A percentile compares a stretch with the other conserved stretches of the same genome.
phyloP scores from a whole-genome alignment of 495 filamentous ascomycete genomes.

The Aspergillus panamensis region DNA sequence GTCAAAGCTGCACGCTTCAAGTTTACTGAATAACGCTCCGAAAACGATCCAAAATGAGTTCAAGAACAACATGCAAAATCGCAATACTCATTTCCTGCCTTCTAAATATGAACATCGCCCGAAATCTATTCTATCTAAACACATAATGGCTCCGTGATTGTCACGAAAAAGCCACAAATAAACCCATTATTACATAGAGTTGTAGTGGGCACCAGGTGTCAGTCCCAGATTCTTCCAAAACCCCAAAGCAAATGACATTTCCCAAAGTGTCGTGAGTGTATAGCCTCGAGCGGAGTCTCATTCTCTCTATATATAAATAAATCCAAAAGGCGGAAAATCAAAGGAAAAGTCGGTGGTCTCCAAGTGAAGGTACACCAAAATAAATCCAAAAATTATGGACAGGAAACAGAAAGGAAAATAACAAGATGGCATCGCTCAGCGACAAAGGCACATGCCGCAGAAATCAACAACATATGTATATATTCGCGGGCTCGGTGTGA shows the following conservation, averaged over 20 bases:
- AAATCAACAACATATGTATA: conserved; percentile 4
- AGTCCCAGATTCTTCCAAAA: not conserved
- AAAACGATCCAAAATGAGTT: too few relatives aligned
- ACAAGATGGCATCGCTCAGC: not conserved
- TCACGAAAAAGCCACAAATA: too few relatives aligned
- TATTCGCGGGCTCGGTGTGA: not conserved
- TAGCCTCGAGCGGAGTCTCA: not conserved
- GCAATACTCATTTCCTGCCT: too few relatives aligned
- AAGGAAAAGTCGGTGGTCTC: not conserved
- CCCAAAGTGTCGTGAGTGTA: not conserved
- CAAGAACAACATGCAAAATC: too few relatives aligned
- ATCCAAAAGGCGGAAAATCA: conserved; percentile 1
- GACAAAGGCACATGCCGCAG: conserved; percentile 10
- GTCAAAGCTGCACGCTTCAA: too few relatives aligned
- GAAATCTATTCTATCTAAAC: too few relatives aligned
- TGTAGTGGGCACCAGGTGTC: not conserved
- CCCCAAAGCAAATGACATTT: not conserved
- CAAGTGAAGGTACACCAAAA: conserved; percentile 10
- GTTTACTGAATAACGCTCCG: too few relatives aligned
- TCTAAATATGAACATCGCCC: too few relatives aligned
- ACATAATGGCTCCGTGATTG: too few relatives aligned
- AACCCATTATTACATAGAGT: not conserved
- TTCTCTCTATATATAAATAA: conserved; percentile 8
- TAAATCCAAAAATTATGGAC: conserved; percentile 4
- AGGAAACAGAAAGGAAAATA: conserved; percentile 5